These are phyloP conservation scores for Mycena indigotica DNA, from an alignment of 768 basidiomycete genomes.

Conservation along the genomic window DNA sequence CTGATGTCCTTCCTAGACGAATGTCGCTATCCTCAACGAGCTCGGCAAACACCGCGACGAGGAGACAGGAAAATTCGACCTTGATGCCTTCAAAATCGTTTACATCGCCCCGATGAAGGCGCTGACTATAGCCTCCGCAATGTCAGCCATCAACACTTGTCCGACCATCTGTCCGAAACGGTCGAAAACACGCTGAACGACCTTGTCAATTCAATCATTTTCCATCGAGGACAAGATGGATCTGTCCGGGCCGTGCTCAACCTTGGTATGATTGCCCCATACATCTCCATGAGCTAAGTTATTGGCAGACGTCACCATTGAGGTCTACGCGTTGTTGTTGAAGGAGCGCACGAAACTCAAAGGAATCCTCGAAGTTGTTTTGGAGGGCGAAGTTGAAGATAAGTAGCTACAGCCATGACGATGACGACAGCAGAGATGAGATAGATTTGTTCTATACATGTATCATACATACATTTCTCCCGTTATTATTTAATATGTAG, in stretches of 20 bases:
- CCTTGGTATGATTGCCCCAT: constrained; percentile 97
- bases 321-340: constrained; percentile 93
- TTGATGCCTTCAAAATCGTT: too few species aligned
- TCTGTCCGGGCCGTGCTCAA: constrained; percentile 86
- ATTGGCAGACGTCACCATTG: constrained; percentile 92
- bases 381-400: constrained; percentile 91
- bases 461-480: background rate
- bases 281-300: too few species aligned
- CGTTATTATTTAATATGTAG: constrained; percentile 7
- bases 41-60: too few species aligned
- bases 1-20: too few species aligned
- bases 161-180: constrained; percentile 93
- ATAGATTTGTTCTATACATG: constrained; percentile 40
- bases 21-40: too few species aligned
- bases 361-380: constrained; percentile 94
- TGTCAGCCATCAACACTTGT: constrained; percentile 92
- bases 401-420: constrained; percentile 81
- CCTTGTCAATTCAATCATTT: constrained; percentile 93
- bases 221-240: constrained; percentile 95
- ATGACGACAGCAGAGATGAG: constrained; percentile 72
- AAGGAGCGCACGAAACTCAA: constrained; percentile 97
- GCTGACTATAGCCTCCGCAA: constrained; percentile 94
- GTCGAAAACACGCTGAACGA: constrained; percentile 93
- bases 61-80: too few species aligned
- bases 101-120: too few species aligned